Conservation (phyloP, 805 yeast genomes). For the Wickerhamiella domercqiae region DNA sequence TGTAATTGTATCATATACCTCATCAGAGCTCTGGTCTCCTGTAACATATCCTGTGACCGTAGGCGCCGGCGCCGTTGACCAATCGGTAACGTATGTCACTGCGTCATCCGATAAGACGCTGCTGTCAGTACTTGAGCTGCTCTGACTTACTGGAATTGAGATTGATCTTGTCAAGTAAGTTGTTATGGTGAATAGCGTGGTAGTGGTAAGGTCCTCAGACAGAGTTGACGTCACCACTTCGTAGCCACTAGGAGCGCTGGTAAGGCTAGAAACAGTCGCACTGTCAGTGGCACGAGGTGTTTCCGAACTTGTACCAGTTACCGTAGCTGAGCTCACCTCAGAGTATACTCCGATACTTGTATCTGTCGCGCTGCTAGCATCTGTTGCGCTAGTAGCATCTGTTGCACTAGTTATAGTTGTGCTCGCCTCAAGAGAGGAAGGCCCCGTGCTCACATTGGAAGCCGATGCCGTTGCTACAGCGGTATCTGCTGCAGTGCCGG, state of each 20-base stretch:
- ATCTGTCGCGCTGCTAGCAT: neutral
- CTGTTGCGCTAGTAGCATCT: neutral
- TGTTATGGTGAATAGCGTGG: slow-evolving; percentile 1
- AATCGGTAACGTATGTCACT: slow-evolving; percentile 11
- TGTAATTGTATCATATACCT: slow-evolving; percentile 7
- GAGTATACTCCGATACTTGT: neutral
- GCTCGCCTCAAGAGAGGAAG: neutral
- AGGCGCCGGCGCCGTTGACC: slow-evolving; percentile 13
- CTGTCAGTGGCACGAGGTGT: neutral
- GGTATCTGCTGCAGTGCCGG: neutral
- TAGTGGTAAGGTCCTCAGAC: neutral
- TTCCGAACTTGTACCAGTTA: neutral
- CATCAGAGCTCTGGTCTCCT: slow-evolving; percentile 6
- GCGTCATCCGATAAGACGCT: slow-evolving; percentile 5
- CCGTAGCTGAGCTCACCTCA: no score
- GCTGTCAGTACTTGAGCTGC: neutral
- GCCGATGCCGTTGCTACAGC: neutral
- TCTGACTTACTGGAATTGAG: neutral
- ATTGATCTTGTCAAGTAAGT: neutral
- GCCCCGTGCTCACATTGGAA: neutral
- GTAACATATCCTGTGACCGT: slow-evolving; percentile 6
- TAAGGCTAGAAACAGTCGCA: neutral
- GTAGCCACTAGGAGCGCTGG: neutral
- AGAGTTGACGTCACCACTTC: neutral
- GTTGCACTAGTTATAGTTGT: no score